Evolutionary conservation across 129 eudicot genomes (phyloP), one percentile per base, ranked within the genome.

Genomic region (Artemisia argyi): DNA sequence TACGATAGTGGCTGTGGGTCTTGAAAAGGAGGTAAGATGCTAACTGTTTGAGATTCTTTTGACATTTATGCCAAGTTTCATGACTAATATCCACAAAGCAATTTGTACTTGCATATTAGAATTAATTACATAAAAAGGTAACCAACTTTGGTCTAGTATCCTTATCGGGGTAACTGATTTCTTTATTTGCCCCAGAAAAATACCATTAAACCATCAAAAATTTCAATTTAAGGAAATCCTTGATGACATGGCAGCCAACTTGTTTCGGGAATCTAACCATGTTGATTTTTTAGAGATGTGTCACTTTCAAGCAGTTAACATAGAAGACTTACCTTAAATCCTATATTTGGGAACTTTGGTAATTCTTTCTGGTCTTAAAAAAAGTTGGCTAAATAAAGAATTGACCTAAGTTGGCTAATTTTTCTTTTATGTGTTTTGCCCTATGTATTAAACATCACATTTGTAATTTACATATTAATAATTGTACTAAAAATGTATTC

Each of bases 1-100:
- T 16, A 57, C 80, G 71, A 76, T 82, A 16, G 84, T 85, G 18
- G 82, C 84, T 44, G 81, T 85, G 44, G 89, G 86, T 48, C 86
- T 85, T 67, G 82, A 80, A 54, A 66, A 78, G 52, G 86, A 81
- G 76, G 88, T 84, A 79, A 67, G 68, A 32, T 70, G 67, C 65
- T 15, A 19, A 55, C 19, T 69, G 42, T 65, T 26, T 4, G 32
- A 20, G 50, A 50, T 64, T 57, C 24, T 47, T 53, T 47, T 66
- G 39, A 47, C 57, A 20, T 69, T 74, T 50, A 73, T 48, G 53
- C 46, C 53, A 26, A 8, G 17, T n/a, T 42, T 48, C 62, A 49
- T 18, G 60, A 68, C 11, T 35, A 12, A 17, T 51, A 42, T 28
- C 53, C 71, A 52, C 22, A 47, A 17, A 75, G 4, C 65, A 74